Evolutionary conservation across 2,329 filamentous ascomycete genomes (phyloP), one percentile per base, ranked within the genome.

Genomic region (Sodiomyces alkalinus): DNA sequence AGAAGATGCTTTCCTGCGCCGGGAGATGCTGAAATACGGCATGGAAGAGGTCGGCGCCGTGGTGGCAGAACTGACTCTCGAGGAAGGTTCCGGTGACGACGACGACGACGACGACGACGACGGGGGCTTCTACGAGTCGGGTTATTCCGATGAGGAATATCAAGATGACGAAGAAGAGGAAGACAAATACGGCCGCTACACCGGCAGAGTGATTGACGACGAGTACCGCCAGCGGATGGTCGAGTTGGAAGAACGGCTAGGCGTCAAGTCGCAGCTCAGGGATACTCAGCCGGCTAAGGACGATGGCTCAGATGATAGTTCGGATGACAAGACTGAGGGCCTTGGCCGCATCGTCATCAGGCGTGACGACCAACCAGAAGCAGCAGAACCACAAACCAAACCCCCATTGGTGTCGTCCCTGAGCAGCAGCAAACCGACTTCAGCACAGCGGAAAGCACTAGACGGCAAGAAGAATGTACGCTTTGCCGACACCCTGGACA

Each of bases 21-120:
- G 76, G 32, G 76, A 94, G 44, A 96, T 98, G 86, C 63, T 96
- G 6, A 68, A 80, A 37, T 98, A 96, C 46, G 77, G 81, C 35
- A 64, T 93, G 52, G 76, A 78, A 24, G 87, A 96, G 49, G 76
- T 98, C 32, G 83, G 85, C 4, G 74, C 82, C 20, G 80, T 98
- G 3, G 90, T 98, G 11, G 90, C 90, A 11, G 85, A 96, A 53
- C 67, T 98, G 25, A 72, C 92, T 33, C 52, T 96, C 2, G 82
- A 92, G 36, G 76, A 86, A 34, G 68, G 62, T 15, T 59, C 62
- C 9, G 62, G 60, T 3, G 55, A 62, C 12, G 63, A 67, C 7
- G 53, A 53, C 20, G n/a, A n/a, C n/a, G n/a, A n/a, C n/a, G n/a
- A n/a, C n/a, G n/a, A n/a, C n/a, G n/a, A n/a, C n/a, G n/a, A n/a